These are phyloP conservation scores for Aquilaria yunnanensis DNA, from an alignment of 345 rosid species.

Conservation along the genomic window DNA sequence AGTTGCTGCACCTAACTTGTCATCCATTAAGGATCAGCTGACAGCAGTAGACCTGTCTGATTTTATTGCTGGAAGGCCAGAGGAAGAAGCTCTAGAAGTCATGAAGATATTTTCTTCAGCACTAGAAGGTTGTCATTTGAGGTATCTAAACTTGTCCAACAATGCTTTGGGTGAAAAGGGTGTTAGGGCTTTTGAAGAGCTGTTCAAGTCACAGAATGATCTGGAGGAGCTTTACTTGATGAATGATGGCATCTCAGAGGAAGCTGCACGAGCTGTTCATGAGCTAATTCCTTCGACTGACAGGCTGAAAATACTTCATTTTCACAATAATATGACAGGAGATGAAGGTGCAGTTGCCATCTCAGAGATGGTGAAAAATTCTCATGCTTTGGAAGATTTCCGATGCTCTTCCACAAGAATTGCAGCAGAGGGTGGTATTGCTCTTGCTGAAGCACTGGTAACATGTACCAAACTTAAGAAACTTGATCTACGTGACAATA, in stretches of 20 bases:
- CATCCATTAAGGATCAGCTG: conserved; percentile 62
- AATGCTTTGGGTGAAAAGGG: conserved; percentile 98
- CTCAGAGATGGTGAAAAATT: conserved; percentile 50
- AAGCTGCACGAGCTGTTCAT: conserved; percentile 75
- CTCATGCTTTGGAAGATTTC: conserved; percentile 64
- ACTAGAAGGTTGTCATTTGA: conserved; percentile 61
- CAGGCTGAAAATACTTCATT: conserved; percentile 69
- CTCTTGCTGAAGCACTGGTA: conserved; percentile 64
- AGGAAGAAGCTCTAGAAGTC: conserved; percentile 79
- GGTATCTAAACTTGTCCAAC: conserved; percentile 70
- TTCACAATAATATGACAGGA: conserved; percentile 94
- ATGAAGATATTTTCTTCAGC: conserved; percentile 70
- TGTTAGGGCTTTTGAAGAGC: conserved; percentile 68
- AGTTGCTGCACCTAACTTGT: conserved; percentile 56
- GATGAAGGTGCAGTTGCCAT: conserved; percentile 79
- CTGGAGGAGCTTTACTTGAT: conserved; percentile 79
- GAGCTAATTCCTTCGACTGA: conserved; percentile 78
- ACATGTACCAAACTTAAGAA: conserved; percentile 55
- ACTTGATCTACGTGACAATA: conserved; percentile 88
- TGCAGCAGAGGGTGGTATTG: conserved; percentile 76
- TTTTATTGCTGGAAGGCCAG: conserved; percentile 83
- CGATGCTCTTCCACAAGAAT: conserved; percentile 79
- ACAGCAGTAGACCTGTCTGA: conserved; percentile 83
- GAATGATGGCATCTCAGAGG: conserved; percentile 90
- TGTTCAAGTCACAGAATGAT: conserved; percentile 59